Evolutionary conservation across 2,329 filamentous ascomycete genomes (phyloP), one percentile per base, ranked within the genome.

Genomic region (Clarireedia hainanense): DNA sequence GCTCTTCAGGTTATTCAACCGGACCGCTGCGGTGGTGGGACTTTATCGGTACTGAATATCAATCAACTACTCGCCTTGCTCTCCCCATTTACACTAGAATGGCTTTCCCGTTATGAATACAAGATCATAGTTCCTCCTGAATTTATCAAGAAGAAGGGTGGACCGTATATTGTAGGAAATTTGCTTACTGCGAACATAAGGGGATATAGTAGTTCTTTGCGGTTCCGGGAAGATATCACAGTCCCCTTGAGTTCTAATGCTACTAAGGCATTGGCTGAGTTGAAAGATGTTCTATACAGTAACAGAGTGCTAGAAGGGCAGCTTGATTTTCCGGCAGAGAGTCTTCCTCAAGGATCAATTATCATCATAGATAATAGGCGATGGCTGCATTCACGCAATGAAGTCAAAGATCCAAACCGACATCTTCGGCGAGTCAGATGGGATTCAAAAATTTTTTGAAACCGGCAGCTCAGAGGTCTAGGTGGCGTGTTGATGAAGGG

Each of bases 391-490:
- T 67, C 67, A 7, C 62, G 70, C 36, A 70, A 64, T 52, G 58
- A 66, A 30, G 66, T 72, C 24, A 69, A 64, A 23, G 70, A 72
- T 57, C 68, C 66, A 3, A 53, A 65, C n/a, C 65, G 70, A 15
- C 70, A 71, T 59, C 58, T 72, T 36, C 65, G 70, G 7, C 61
- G 71, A 20, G 66, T 72, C 5, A 58, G 71, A 10, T 72, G 70
- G 70, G 30, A 49, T 23, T 67, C 49, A 5, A 20, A 7, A n/a
- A 2, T 47, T 47, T 24, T 6, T 6, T 20, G 20, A 20, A 14
- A 10, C 37, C 37, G 15, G 14, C 7, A 42, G 39, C 39, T 42
- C 39, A 42, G 15, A 42, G 39, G n/a, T n/a, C 14, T 42, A 42
- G n/a, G 15, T 42, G n/a, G 39, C 20, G 39, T 42, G 2, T 20